phyloP scores from a whole-genome alignment of 1,284 basidiomycete genomes.

The Veloboletus limbatus region DNA sequence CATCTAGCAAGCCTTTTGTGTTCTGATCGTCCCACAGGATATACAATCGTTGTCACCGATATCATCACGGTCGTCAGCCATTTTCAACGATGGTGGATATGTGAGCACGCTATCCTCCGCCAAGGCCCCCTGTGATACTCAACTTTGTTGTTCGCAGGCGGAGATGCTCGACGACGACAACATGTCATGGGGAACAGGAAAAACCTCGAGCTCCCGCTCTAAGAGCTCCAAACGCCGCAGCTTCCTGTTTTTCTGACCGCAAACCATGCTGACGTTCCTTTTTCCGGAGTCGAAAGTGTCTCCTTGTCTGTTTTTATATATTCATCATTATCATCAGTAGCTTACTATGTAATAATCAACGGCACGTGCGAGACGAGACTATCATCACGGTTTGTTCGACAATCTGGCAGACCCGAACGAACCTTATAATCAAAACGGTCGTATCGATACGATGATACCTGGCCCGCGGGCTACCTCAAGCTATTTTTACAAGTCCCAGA shows the following conservation, averaged over 20 bases:
- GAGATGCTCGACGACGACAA: constrained; percentile 32
- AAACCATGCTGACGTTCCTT: too few relatives aligned
- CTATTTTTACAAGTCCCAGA: constrained; percentile 9
- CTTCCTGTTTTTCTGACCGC: constrained; percentile 14
- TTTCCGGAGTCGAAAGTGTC: too few relatives aligned
- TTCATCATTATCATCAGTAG: constrained; percentile 2
- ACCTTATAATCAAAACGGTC: too few relatives aligned
- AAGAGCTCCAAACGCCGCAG: constrained; percentile 10
- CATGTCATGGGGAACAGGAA: constrained; percentile 24
- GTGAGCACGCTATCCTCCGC: constrained; percentile 11
- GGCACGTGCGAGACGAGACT: constrained; percentile 9
- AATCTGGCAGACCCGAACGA: too few relatives aligned
- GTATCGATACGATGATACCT: neutral
- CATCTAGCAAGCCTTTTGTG: neutral
- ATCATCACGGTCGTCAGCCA: neutral
- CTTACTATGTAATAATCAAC: constrained; percentile 5
- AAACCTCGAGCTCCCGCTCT: neutral
- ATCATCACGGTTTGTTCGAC: neutral
- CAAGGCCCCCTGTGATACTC: neutral
- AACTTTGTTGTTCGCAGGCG: constrained; percentile 13
- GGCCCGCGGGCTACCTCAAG: neutral
- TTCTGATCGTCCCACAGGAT: constrained; percentile 6
- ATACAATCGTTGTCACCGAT: constrained; percentile 14
- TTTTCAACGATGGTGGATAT: constrained; percentile 10
- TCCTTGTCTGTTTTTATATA: constrained; percentile 1